A percentile compares a stretch with the other conserved stretches of the same genome.
These are phyloP conservation scores for Aspergillus saccharolyticus DNA, from an alignment of 495 filamentous ascomycete genomes.

Conservation along the genomic window DNA sequence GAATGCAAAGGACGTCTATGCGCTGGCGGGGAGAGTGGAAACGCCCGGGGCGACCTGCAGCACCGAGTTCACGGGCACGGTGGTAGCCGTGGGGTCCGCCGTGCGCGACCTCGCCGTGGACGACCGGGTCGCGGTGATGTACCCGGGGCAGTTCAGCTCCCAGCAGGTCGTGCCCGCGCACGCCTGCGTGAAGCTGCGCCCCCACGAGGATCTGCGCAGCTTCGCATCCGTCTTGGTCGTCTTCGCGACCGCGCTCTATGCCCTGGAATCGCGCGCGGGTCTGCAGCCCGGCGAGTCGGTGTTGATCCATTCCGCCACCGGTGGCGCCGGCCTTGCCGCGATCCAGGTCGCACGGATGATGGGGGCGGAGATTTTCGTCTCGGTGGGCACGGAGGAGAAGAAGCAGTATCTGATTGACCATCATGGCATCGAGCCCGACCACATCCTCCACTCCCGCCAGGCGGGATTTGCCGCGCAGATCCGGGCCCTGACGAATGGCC, in stretches of 20 bases:
- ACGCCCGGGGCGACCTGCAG: neutral
- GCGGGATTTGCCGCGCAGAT: conserved; percentile 12
- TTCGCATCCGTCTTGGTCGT: no score
- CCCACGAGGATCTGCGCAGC: conserved; percentile 1
- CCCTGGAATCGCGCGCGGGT: neutral
- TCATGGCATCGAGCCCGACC: conserved; percentile 2
- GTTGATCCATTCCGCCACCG: conserved; percentile 47
- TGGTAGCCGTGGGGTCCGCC: neutral
- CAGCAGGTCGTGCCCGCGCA: neutral
- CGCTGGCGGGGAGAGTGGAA: conserved; percentile 1
- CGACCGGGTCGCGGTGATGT: conserved; percentile 7
- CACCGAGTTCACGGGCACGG: conserved; percentile 2
- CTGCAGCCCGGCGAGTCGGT: neutral
- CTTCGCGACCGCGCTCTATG: conserved; percentile 1
- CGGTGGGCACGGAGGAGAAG: neutral
- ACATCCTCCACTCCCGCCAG: conserved; percentile 23
- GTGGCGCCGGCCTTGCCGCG: conserved; percentile 53
- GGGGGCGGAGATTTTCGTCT: conserved; percentile 35
- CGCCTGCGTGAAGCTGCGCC: neutral
- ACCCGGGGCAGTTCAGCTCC: conserved; percentile 1
- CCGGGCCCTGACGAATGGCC: conserved; percentile 13
- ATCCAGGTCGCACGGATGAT: conserved; percentile 48
- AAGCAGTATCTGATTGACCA: conserved; percentile 14
- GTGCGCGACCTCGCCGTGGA: neutral
- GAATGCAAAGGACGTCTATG: conserved; percentile 7